Evolutionary conservation across 768 basidiomycete genomes (phyloP), one percentile per base, ranked within the genome.

Genomic region (Filobasidium wieringae): DNA sequence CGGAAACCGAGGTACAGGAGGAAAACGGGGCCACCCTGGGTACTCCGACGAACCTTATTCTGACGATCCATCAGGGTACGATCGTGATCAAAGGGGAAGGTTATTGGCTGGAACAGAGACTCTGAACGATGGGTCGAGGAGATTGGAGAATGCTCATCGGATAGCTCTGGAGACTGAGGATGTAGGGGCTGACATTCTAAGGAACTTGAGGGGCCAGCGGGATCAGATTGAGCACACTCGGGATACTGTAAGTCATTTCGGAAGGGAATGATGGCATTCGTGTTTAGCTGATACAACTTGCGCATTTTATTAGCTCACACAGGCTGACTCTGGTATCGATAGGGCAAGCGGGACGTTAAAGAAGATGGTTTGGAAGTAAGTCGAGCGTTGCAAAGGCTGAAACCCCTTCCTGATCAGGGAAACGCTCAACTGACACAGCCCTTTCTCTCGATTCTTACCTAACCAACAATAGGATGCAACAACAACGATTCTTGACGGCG

Each of bases 161-260:
- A 81, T 97, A 37, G 93, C 93, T 9, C 76, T 99, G 31, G 93
- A 99, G 78, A 96, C 95, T 12, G 95, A 97, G 76, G 84, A 87
- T 68, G 85, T 96, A 41, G 95, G 95, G 8, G 85, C 90, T 11
- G 90, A 90, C 66, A 96, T 99, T 64, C 71, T 99, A 63, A 73
- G 83, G 70, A 90, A 86, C 71, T 78, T 99, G 62, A 76, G 90
- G 55, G 77, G 79, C 1, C 95, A 99, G 75, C 76, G 95, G 63
- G 95, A 96, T 69, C 89, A 91, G 74, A 92, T 99, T 58, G 86
- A 91, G 77, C 86, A 92, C 70, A 81, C 93, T 26, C 77, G 93
- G 66, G 86, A 87, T 74, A 92, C 87, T 43, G 89, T 93, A 60
- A 37, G 84, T 66, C 9, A 0, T 7, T 30, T 0, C 6, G 12